Base-by-base conservation (phyloP, 345 rosid genomes). In the Salix purpurea region DNA sequence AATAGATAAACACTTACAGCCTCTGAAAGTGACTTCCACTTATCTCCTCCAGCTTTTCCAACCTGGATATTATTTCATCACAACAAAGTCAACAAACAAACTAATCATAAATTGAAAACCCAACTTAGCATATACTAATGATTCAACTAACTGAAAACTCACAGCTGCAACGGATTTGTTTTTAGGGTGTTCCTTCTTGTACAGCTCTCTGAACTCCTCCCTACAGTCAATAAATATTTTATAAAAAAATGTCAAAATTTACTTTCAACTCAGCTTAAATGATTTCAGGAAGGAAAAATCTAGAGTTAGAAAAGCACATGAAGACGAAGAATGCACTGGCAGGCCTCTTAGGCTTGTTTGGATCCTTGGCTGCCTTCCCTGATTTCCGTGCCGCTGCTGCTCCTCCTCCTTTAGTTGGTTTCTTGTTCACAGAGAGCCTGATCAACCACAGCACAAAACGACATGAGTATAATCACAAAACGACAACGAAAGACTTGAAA, bases 101-200 rank as follows among this genome's bases (percentile, higher is more conserved):
- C n/a, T 34, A 5, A 69, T 19, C 48, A 12, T 1, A n/a, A 66
- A 69, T 1, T 40, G 8, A n/a, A 39, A 16, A 39, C 0, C 9
- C 5, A 1, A 3, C 2, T n/a, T 13, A 1, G 9, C 1, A 44
- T 11, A 11, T 44, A 44, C 16, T 0, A 1, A 2, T 21, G 8
- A 58, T 58, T 1, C 1, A 52, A 58, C 23, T n/a, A 58, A 58
- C 28, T 58, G 6, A 58, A n/a, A 2, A 9, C 98, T 88, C 79
- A 95, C 99, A 75, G 88, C 91, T 37, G 99, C 92, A 50, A 95
- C 99, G 4, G 99, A 90, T 82, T 95, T 95, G 90, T 95, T 95
- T 40, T 91, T 90, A 30, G 99, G 99, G 26, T 95, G 99, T 0
- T 93, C 97, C 86, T 88, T 90, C 79, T 95, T 95, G 87, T 88